Evolutionary conservation across 805 yeast species (phyloP).

Genomic region (Saccharomycopsis guyanensis): DNA sequence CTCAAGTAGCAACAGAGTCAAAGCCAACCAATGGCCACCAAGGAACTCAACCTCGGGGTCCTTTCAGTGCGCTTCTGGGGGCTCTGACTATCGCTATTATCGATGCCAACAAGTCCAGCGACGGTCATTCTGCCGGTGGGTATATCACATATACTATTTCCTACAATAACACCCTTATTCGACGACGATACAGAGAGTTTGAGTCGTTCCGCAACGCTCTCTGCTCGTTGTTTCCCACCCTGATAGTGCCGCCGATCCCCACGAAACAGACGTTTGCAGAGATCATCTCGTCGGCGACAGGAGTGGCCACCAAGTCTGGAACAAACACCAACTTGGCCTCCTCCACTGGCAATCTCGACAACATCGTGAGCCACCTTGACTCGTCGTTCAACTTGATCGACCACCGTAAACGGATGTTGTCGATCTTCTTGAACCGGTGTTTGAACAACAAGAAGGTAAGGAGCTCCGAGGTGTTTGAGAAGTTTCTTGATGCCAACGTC

Average conservation of each 20-base stretch:
- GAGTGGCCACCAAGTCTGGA: constrained; percentile 3
- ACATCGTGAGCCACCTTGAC: constrained; percentile 35
- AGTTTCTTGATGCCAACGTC: constrained; percentile 79
- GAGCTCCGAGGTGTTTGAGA: constrained; percentile 54
- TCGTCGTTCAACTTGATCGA: constrained; percentile 37
- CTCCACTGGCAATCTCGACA: constrained; percentile 17
- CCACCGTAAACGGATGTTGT: constrained; percentile 66
- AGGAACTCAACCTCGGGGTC: not conserved
- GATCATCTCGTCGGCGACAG: constrained; percentile 4
- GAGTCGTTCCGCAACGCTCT: constrained; percentile 71
- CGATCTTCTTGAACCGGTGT: constrained; percentile 75
- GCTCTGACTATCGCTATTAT: constrained; percentile 33
- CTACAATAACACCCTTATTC: constrained; percentile 43
- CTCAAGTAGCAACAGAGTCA: too few relatives aligned
- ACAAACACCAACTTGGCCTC: not conserved
- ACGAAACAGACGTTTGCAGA: constrained; percentile 52
- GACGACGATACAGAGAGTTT: constrained; percentile 88
- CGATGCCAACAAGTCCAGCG: constrained; percentile 83
- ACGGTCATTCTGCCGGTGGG: constrained; percentile 63
- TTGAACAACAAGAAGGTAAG: constrained; percentile 46
- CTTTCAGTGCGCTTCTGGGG: not conserved
- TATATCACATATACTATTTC: constrained; percentile 79
- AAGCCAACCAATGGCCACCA: not conserved
- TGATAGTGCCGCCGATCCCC: constrained; percentile 90
- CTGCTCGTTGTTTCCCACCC: constrained; percentile 66